Base-by-base conservation (phyloP, 2,329 filamentous ascomycete species). In the Bipolaris oryzae region DNA sequence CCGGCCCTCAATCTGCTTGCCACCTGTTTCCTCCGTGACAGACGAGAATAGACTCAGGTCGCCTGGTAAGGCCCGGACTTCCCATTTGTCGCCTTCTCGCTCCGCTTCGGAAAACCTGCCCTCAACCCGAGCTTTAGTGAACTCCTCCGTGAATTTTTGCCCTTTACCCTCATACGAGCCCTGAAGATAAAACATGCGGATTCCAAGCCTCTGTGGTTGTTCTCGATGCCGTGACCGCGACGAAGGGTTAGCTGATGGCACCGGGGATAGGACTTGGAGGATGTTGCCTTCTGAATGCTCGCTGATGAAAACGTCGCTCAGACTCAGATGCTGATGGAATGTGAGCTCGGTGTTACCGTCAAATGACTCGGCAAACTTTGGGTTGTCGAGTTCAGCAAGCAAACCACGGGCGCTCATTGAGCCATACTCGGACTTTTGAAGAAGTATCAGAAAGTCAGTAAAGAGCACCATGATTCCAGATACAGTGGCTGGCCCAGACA, bases 121-220 rank as follows among this genome's bases (percentile, higher is more conserved):
- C 76, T 97, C 94, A 13, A 97, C 87, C 62, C 89, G 87, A 7
- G 93, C 92, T 77, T 94, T 96, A 45, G 88, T 86, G 11, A 97
- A 82, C 62, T 98, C 95, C 76, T 98, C 94, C 25, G 87, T 87
- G 76, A 91, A 88, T 58, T 89, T 90, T 16, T 82, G 80, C 1
- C 89, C 91, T 73, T 88, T 93, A 23, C 87, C 88, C 71, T 96
- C 90, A 67, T 94, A 94, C 7, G 84, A 78, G 50, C 91, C 90
- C 48, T 88, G 85, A 1, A 96, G 82, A 38, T 89, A 76, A 69
- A 96, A 89, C 63, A 79, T 76, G 21, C 74, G 72, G 21, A 74
- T 65, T 10, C 72, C 73, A n/a, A 67, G 52, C 20, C 60, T 62
- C 31, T 67, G 70, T 13, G 66, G 70, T 13, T 66, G 61, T 41